A percentile compares a stretch with the other conserved stretches of the same genome.
These are phyloP conservation scores for Neolentinus lepideus DNA, from an alignment of 1,284 basidiomycete genomes.

Conservation along the genomic window DNA sequence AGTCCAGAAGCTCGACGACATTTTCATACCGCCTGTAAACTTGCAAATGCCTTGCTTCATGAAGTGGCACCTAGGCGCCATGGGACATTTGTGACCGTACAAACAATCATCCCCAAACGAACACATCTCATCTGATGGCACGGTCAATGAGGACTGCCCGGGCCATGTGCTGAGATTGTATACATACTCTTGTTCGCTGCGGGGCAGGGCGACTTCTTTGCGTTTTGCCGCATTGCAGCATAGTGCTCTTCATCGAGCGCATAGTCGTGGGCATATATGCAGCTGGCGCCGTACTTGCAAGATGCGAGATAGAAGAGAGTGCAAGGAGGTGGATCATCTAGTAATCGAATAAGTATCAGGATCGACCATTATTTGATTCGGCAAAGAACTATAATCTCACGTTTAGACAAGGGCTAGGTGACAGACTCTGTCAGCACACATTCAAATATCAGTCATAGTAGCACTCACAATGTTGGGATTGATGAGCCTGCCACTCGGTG, in stretches of 20 bases:
- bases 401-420: slow-evolving; percentile 45
- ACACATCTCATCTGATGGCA: slow-evolving; percentile 39
- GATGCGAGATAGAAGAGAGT: slow-evolving; percentile 52
- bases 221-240: slow-evolving; percentile 40
- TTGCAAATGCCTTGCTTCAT: slow-evolving; percentile 48
- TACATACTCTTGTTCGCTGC: slow-evolving; percentile 40
- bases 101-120: slow-evolving; percentile 50
- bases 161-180: not conserved
- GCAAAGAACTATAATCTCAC: slow-evolving; percentile 27
- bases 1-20: slow-evolving; percentile 13
- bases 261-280: slow-evolving; percentile 55
- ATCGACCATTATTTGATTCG: slow-evolving; percentile 3
- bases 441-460: not conserved
- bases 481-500: slow-evolving; percentile 15
- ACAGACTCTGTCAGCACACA: not conserved
- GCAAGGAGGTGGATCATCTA: slow-evolving; percentile 56
- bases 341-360: slow-evolving; percentile 7
- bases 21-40: slow-evolving; percentile 44
- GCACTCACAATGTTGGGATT: slow-evolving; percentile 42
- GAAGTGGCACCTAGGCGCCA: slow-evolving; percentile 40
- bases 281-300: slow-evolving; percentile 46
- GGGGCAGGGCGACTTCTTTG: slow-evolving; percentile 54
- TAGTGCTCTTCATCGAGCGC: slow-evolving; percentile 43
- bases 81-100: slow-evolving; percentile 53
- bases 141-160: not conserved